Evolutionary conservation across 140 eudicot species (phyloP).

Genomic region (Stevia rebaudiana): DNA sequence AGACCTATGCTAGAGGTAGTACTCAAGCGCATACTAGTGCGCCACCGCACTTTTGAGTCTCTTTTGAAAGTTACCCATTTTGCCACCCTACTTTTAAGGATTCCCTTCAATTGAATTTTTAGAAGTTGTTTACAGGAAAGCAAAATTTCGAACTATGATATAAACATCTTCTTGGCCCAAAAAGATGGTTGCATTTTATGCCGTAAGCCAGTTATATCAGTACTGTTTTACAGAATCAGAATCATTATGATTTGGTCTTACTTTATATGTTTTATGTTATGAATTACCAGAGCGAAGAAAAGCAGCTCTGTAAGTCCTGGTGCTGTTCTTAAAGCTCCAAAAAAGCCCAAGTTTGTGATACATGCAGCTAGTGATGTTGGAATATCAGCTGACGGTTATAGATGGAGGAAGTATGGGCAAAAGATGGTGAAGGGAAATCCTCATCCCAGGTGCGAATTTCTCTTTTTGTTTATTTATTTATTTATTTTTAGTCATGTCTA

Average conservation of each 20-base stretch:
- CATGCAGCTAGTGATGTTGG: constrained; percentile 78
- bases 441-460: constrained; percentile 63
- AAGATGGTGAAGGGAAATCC: constrained; percentile 87
- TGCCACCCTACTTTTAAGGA: background rate
- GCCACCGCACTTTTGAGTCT: too few species aligned
- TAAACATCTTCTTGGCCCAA: too few species aligned
- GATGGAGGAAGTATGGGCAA: constrained; percentile 94
- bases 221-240: background rate
- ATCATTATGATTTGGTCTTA: background rate
- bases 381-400: constrained; percentile 79
- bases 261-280: constrained; percentile 2
- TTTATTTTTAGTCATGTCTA: too few species aligned
- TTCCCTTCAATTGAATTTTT: background rate
- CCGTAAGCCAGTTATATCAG: background rate
- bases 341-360: constrained; percentile 61
- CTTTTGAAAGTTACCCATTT: too few species aligned
- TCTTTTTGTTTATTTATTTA: too few species aligned
- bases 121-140: background rate
- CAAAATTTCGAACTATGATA: too few species aligned
- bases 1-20: too few species aligned
- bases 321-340: constrained; percentile 41
- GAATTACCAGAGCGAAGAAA: constrained; percentile 47
- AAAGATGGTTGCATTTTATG: too few species aligned
- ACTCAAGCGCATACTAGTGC: too few species aligned
- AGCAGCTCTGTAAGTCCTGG: constrained; percentile 31